Evolutionary conservation across 2,329 filamentous ascomycete genomes (phyloP), one percentile per base, ranked within the genome.

Genomic region (Trichoderma aggressivum): DNA sequence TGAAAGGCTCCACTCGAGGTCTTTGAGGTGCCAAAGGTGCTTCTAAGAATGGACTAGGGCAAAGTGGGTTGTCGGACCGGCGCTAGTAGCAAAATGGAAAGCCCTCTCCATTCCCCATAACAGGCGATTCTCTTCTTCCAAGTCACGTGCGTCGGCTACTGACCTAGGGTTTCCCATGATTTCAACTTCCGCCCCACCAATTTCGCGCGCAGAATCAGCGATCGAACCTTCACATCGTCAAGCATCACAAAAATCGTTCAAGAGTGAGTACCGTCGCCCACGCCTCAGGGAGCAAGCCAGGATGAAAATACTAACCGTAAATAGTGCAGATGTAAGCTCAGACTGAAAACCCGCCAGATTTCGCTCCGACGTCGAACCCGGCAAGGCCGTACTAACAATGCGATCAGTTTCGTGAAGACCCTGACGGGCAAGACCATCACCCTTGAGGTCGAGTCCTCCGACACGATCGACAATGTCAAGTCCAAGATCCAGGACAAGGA

Each of bases 381-480:
- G 72, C 72, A 58, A 70, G 56, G 69, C 55, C 61, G 70, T 79
- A 80, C 77, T 79, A 74, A 81, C 78, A 70, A 60, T 73, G 71
- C 77, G 71, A 58, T 24, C 86, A 97, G 93, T 91, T 98, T 98
- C 92, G 95, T 98, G 88, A 98, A 98, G 92, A 98, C 95, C 90
- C 94, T 98, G 83, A 98, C 95, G 90, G 95, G 96, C 87, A 98
- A 98, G 93, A 98, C 95, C 86, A 98, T 98, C 90, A 98, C 96
- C 86, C 92, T 98, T 81, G 95, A 98, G 92, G 94, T 98, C 84
- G 95, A 98, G 91, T 97, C 94, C 82, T 94, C 91, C 83, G 95
- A 98, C 87, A 98, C 95, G 81, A 98, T 98, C 88, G 95, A 98
- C 91, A 98, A 98, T 91, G 95, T 98, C 86, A 98, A 98, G 92